Base-by-base conservation (phyloP, 2,329 filamentous ascomycete species). In the Allantophomopsis cytisporea region DNA sequence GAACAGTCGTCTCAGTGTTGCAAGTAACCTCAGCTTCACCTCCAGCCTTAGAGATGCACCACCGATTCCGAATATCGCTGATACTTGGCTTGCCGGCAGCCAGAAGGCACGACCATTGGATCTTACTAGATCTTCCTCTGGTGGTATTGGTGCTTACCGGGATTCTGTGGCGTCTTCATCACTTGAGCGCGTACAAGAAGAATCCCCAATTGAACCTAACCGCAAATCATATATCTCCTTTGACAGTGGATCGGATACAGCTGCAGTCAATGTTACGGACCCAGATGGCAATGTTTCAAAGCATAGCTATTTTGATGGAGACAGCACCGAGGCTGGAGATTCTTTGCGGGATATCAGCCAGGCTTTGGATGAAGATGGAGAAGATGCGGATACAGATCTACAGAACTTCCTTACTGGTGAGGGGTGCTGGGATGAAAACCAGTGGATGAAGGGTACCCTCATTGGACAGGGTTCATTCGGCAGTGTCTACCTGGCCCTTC, bases 361-460 rank as follows among this genome's bases (percentile, higher is more conserved):
- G 53, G 83, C 88, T 28, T 73, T 95, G 31, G 83, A 82, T 13
- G 83, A 93, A 50, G 89, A 96, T 53, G 88, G 87, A 28, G 89
- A 95, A 56, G 91, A 94, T 52, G 77, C 78, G 6, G 89, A 96
- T 51, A 84, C 88, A 54, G 88, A 91, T 51, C 69, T 96, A 16
- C 77, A 82, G 50, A 88, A 88, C 54, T 95, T 95, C 68, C 69
- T 96, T 32, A 79, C 86, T 28, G 85, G 86, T 47, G 86, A 95
- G 55, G 93, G 86, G 7, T 28, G 23, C 11, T 96, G 91, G 78
- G 88, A 93, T 47, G 88, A 94, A 46, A 83, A 89, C 64, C 94
- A 94, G 60, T 98, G 93, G 84, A 96, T 98, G 87, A 95, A 96
- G 66, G 91, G 91, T 54, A 88, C 89, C 23, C 69, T 96, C 46